Conservation (phyloP, 2,329 filamentous ascomycete genomes). For the Fusarium agapanthi region DNA sequence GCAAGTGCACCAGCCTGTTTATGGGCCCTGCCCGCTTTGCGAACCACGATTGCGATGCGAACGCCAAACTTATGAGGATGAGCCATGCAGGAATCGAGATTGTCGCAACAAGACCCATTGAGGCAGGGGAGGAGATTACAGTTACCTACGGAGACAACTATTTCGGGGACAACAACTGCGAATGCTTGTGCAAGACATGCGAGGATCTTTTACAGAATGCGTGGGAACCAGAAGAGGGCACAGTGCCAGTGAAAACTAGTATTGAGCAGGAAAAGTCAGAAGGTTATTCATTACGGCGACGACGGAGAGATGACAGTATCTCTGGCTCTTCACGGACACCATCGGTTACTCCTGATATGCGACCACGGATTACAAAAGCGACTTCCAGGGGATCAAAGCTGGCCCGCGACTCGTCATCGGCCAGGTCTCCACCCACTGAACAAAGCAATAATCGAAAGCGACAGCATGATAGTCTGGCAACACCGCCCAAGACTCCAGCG, state of each 20-base stretch:
- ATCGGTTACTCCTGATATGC: conserved; percentile 65
- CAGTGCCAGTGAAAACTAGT: conserved; percentile 57
- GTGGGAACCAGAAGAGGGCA: conserved; percentile 71
- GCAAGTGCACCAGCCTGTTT: conserved; percentile 90
- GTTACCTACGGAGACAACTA: conserved; percentile 96
- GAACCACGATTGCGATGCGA: conserved; percentile 96
- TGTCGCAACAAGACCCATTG: conserved; percentile 82
- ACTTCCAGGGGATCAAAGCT: conserved; percentile 47
- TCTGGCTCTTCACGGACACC: conserved; percentile 63
- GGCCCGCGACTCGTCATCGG: conserved; percentile 46
- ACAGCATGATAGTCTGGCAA: conserved; percentile 55
- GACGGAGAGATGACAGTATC: conserved; percentile 61
- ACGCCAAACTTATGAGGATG: conserved; percentile 85
- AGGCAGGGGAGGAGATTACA: conserved; percentile 91
- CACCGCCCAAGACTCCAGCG: conserved; percentile 64
- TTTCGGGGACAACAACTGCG: conserved; percentile 93
- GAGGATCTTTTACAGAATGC: conserved; percentile 81
- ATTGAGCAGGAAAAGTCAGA: conserved; percentile 61
- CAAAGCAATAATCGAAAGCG: conserved; percentile 49
- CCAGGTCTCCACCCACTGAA: conserved; percentile 42
- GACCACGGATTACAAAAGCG: conserved; percentile 58
- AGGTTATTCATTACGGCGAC: conserved; percentile 65
- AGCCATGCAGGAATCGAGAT: conserved; percentile 91
- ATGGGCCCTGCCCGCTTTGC: conserved; percentile 95
- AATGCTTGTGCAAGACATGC: conserved; percentile 91